Percentiles rank a stretch among this genome's conserved stretches.
Evolutionary conservation across 1,284 basidiomycete species (phyloP).

Genomic region (Tetrapyrgos nigripes): DNA sequence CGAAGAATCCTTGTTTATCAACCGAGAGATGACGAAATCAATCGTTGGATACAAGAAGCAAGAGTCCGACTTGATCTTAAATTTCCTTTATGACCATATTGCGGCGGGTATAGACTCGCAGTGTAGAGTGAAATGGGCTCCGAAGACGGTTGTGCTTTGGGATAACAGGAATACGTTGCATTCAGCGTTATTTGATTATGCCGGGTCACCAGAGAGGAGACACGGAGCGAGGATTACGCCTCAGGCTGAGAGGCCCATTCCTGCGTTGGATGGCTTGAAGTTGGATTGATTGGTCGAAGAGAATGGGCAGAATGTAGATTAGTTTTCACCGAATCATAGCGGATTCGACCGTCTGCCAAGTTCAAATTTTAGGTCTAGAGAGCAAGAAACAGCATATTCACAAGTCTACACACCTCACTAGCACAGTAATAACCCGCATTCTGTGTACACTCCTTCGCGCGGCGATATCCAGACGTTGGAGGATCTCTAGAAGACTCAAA

Average conservation of each 20-base stretch:
- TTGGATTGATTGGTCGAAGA: not conserved
- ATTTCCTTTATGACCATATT: constrained; percentile 23
- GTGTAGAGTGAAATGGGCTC: constrained; percentile 17
- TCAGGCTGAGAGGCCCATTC: constrained; percentile 18
- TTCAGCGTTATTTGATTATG: constrained; percentile 20
- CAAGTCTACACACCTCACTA: no score
- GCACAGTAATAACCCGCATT: no score
- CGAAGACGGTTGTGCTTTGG: constrained; percentile 19
- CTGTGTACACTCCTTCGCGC: no score
- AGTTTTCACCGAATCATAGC: no score
- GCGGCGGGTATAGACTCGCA: constrained; percentile 17
- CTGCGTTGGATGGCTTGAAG: constrained; percentile 5
- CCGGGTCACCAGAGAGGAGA: constrained; percentile 14
- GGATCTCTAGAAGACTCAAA: no score
- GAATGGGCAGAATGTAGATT: no score
- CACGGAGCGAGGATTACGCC: constrained; percentile 22
- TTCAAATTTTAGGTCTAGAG: no score
- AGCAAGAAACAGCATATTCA: no score
- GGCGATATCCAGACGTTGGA: no score
- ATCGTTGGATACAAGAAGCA: constrained; percentile 23
- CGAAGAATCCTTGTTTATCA: constrained; percentile 19
- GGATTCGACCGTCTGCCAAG: no score
- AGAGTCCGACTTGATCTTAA: constrained; percentile 18
- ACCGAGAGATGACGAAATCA: constrained; percentile 17
- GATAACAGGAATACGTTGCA: constrained; percentile 15